A percentile compares a stretch with the other conserved stretches of the same genome.
phyloP scores from a whole-genome alignment of 164 flowering plant species.

The Magnolia officinalis region DNA sequence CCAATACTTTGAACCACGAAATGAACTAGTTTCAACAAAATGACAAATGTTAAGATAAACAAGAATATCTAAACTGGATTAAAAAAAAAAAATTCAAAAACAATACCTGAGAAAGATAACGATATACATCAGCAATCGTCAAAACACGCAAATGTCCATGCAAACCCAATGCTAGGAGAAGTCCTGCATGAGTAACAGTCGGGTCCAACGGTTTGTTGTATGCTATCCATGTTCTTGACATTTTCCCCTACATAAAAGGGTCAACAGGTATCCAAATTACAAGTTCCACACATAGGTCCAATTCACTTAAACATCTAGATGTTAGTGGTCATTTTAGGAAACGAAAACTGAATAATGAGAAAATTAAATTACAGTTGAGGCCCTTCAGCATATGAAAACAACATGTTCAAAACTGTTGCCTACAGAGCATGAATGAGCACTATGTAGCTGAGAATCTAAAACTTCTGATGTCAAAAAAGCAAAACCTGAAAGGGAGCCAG shows the following conservation, averaged over 20 bases:
- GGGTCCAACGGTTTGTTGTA: conserved; percentile 90
- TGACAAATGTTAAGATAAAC: neutral
- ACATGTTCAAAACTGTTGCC: neutral
- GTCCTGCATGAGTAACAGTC: conserved; percentile 83
- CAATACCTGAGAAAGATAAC: conserved; percentile 71
- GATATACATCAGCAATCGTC: conserved; percentile 64
- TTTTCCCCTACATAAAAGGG: conserved; percentile 60
- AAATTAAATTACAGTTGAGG: no score
- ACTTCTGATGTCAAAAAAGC: neutral
- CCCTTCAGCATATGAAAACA: neutral
- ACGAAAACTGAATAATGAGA: no score
- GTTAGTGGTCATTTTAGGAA: neutral
- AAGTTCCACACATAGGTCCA: neutral
- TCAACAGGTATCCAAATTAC: neutral
- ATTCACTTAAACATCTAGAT: neutral
- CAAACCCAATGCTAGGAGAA: conserved; percentile 88
- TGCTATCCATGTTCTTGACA: conserved; percentile 92
- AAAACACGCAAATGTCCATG: conserved; percentile 87
- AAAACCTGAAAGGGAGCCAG: conserved; percentile 85
- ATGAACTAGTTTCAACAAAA: neutral
- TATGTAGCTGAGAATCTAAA: no score
- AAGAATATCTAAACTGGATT: neutral
- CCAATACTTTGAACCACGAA: neutral
- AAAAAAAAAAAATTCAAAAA: neutral
- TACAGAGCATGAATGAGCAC: neutral